Conservation (phyloP, 805 yeast genomes). For the Saccharomycopsis microspora region DNA sequence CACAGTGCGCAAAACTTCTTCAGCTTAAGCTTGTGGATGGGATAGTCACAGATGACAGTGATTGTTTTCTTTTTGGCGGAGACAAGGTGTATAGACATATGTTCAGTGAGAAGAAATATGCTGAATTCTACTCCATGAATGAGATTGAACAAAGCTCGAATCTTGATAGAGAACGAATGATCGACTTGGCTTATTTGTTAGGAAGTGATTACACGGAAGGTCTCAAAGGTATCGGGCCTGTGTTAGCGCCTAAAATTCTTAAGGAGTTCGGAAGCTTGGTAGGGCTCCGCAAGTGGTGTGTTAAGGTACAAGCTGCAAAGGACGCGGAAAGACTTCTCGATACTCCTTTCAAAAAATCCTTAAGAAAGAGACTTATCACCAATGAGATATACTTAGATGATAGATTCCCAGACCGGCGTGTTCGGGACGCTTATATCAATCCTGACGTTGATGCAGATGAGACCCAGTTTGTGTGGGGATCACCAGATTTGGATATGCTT, state of each 20-base stretch:
- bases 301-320: slow-evolving; percentile 24
- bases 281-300: slow-evolving; percentile 29
- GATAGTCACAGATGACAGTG: slow-evolving; percentile 93
- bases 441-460: slow-evolving; percentile 82
- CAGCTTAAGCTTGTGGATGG: slow-evolving; percentile 79
- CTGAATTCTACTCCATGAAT: slow-evolving; percentile 62
- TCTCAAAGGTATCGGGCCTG: slow-evolving; percentile 88
- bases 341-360: slow-evolving; percentile 40
- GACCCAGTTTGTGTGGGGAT: slow-evolving; percentile 81
- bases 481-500: slow-evolving; percentile 72
- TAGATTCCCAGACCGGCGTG: slow-evolving; percentile 58
- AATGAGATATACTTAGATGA: slow-evolving; percentile 47
- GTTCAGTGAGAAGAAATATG: slow-evolving; percentile 89
- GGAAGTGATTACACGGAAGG: slow-evolving; percentile 98
- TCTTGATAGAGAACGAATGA: slow-evolving; percentile 48
- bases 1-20: slow-evolving; percentile 83
- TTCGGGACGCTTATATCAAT: slow-evolving; percentile 58
- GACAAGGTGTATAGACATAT: slow-evolving; percentile 74
- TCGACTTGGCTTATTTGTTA: slow-evolving; percentile 69
- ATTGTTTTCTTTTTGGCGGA: slow-evolving; percentile 91
- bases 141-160: slow-evolving; percentile 58
- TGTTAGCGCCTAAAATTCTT: slow-evolving; percentile 76
- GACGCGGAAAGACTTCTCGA: slow-evolving; percentile 18
- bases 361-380: slow-evolving; percentile 43
- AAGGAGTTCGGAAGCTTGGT: slow-evolving; percentile 61